Conservation (phyloP, 345 rosid genomes). For the Kernera saxatilis region DNA sequence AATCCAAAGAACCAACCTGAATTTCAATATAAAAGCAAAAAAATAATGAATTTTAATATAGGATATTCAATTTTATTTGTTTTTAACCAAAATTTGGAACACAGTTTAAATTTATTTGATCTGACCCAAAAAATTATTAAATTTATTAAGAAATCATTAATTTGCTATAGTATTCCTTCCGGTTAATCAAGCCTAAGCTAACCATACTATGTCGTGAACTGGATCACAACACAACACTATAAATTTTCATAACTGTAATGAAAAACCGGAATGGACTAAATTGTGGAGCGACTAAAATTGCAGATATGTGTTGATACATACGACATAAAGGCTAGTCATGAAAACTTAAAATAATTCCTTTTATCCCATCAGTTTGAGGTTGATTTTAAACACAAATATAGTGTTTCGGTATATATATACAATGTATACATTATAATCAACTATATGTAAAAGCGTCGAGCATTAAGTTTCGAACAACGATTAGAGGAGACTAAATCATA, state of each 20-base stretch:
- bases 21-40: background rate
- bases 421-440: background rate
- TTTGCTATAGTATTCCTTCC: too few species aligned
- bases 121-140: too few species aligned
- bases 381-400: background rate
- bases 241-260: too few species aligned
- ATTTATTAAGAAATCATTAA: too few species aligned
- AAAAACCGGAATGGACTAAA: too few species aligned
- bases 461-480: slow-evolving; percentile 6
- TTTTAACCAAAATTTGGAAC: background rate
- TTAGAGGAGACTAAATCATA: slow-evolving; percentile 15
- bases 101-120: background rate
- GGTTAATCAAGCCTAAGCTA: too few species aligned
- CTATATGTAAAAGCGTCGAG: background rate
- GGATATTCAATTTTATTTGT: background rate
- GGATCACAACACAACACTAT: too few species aligned
- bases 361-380: background rate
- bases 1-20: background rate
- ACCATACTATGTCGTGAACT: too few species aligned
- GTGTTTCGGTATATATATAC: background rate
- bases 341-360: too few species aligned
- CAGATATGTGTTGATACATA: too few species aligned
- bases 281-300: too few species aligned
- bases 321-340: too few species aligned
- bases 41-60: background rate